These are phyloP conservation scores for Arabis alpina DNA, from an alignment of 345 rosid species.

Conservation along the genomic window DNA sequence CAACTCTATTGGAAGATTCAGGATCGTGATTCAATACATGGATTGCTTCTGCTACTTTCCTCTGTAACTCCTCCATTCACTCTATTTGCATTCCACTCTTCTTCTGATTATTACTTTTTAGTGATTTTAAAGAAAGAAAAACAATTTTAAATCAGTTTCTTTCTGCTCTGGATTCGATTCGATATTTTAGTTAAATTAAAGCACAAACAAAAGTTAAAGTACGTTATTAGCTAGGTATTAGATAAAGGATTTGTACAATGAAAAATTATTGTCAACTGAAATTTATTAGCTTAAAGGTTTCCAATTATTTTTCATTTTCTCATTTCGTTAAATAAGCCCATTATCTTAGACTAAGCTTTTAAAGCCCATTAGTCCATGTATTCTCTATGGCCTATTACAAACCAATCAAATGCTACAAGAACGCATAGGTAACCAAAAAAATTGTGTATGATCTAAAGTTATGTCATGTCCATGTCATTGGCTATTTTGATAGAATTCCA, in stretches of 20 bases:
- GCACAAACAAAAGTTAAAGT: background rate
- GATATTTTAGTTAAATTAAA: background rate
- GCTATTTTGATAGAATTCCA: background rate
- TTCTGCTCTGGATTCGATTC: constrained; percentile 25
- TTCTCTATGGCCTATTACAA: background rate
- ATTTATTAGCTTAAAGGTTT: too few species aligned
- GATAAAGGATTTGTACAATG: background rate
- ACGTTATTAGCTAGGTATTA: too few species aligned
- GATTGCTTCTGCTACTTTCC: constrained; percentile 90
- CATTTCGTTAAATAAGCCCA: too few species aligned
- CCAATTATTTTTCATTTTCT: too few species aligned
- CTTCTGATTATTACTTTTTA: background rate
- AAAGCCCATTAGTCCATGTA: background rate
- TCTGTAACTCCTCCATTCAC: constrained; percentile 79
- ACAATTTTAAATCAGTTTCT: constrained; percentile 10
- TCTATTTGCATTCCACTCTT: constrained; percentile 21
- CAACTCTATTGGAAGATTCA: constrained; percentile 87
- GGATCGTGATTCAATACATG: constrained; percentile 88
- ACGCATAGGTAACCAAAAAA: background rate
- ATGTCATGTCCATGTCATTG: background rate
- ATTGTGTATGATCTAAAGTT: background rate
- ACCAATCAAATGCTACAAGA: background rate
- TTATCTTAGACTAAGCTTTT: background rate
- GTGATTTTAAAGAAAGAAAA: background rate
- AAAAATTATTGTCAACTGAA: too few species aligned